phyloP scores from a whole-genome alignment of 2,329 filamentous ascomycete genomes.

The Fusarium sp. region DNA sequence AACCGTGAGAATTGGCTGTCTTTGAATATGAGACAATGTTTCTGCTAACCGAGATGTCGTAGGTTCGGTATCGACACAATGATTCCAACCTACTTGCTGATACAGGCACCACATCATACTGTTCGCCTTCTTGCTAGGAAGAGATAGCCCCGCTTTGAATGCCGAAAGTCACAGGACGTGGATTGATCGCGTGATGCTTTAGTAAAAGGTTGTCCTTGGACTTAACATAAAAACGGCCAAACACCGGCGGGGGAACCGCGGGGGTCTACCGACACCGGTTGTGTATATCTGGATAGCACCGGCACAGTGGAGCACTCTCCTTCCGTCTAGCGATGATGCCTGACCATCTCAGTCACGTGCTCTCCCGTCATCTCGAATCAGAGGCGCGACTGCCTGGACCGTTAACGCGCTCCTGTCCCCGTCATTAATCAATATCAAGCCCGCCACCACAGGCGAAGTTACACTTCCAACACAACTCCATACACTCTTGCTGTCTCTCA shows the following conservation, averaged over 20 bases:
- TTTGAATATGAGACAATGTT: neutral
- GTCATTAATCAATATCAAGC: slow-evolving; percentile 32
- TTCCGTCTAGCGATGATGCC: neutral
- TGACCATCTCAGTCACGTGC: slow-evolving; percentile 44
- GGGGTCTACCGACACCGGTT: slow-evolving; percentile 26
- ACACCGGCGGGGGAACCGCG: slow-evolving; percentile 31
- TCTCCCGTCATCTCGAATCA: slow-evolving; percentile 47
- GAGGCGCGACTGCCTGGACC: slow-evolving; percentile 43
- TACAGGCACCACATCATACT: neutral
- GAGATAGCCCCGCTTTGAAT: neutral
- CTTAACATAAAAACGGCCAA: neutral
- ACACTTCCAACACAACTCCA: slow-evolving; percentile 1
- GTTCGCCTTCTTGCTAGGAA: neutral
- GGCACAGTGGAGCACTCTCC: neutral
- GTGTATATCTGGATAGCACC: neutral
- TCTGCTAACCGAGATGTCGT: neutral
- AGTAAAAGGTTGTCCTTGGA: neutral
- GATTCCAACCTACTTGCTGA: neutral
- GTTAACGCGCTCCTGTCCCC: slow-evolving; percentile 39
- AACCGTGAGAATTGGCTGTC: no score
- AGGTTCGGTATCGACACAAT: neutral
- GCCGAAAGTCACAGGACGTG: neutral
- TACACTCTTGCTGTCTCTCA: neutral
- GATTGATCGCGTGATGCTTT: slow-evolving; percentile 4
- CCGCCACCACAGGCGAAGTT: slow-evolving; percentile 24